A percentile compares a stretch with the other conserved stretches of the same genome.
Evolutionary conservation across 345 rosid genomes (phyloP).

Genomic region (Diplotaxis tenuifolia): DNA sequence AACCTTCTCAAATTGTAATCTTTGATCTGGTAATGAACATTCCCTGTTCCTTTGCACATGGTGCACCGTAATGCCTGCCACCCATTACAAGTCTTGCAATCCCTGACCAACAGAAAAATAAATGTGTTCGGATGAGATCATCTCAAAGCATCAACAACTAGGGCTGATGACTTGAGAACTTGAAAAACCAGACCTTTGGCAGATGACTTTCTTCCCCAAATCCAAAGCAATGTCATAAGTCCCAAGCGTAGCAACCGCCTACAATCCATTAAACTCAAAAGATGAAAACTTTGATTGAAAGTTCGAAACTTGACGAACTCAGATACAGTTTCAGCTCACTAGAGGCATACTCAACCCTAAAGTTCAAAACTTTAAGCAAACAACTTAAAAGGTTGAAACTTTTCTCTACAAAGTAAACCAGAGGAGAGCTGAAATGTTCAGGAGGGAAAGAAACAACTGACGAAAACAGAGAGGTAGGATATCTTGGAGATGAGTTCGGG

Average conservation of each 20-base stretch:
- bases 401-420: not conserved
- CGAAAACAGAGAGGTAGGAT: conserved; percentile 70
- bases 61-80: conserved; percentile 90
- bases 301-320: not conserved
- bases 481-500: conserved; percentile 78
- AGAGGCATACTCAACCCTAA: not conserved
- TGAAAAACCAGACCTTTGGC: conserved; percentile 66
- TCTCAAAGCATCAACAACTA: not conserved
- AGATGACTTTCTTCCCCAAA: conserved; percentile 86
- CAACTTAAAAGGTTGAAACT: not conserved
- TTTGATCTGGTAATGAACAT: conserved; percentile 82
- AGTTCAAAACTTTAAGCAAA: conserved; percentile 8
- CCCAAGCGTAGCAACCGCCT: conserved; percentile 88
- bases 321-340: not conserved
- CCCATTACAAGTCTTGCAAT: conserved; percentile 77
- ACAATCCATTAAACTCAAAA: not conserved
- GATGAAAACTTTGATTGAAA: not conserved
- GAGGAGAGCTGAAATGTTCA: not conserved
- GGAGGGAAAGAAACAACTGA: conserved; percentile 35
- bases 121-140: not conserved
- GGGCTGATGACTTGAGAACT: not conserved
- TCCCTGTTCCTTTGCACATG: conserved; percentile 92
- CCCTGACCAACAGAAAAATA: conserved; percentile 44
- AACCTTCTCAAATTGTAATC: conserved; percentile 74
- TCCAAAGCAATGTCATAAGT: conserved; percentile 87